Evolutionary conservation across 345 rosid genomes (phyloP).

Genomic region (Clarkia xantiana): DNA sequence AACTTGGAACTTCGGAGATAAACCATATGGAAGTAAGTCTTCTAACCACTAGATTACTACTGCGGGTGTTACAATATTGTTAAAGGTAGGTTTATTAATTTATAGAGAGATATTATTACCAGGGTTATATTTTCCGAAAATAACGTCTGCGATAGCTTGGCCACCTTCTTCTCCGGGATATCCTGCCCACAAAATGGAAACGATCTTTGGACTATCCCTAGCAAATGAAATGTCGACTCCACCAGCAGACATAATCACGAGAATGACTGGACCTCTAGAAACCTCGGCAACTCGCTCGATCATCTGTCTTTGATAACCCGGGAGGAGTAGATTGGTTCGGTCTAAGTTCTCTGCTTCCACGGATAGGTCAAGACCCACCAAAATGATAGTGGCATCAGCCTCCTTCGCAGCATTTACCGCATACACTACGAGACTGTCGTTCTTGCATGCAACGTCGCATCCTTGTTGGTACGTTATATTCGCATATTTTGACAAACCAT

Average conservation of each 20-base stretch:
- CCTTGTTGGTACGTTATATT: slow-evolving; percentile 21
- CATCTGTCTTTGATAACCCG: slow-evolving; percentile 36
- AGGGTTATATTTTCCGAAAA: slow-evolving; percentile 51
- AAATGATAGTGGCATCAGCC: slow-evolving; percentile 35
- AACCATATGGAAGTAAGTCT: no score
- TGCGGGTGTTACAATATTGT: no score
- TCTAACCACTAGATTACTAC: no score
- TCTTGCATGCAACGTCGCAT: slow-evolving; percentile 32
- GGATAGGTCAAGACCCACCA: slow-evolving; percentile 30
- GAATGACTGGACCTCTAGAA: slow-evolving; percentile 40
- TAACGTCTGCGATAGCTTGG: slow-evolving; percentile 45
- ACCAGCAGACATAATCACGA: slow-evolving; percentile 52
- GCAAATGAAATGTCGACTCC: slow-evolving; percentile 39
- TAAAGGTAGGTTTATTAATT: no score
- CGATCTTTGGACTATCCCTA: slow-evolving; percentile 17
- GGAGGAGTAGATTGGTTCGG: slow-evolving; percentile 32
- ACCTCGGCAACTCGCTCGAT: slow-evolving; percentile 27
- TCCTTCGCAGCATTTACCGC: slow-evolving; percentile 22
- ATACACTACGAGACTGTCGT: slow-evolving; percentile 15
- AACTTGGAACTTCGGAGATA: no score
- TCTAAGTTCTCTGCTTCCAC: slow-evolving; percentile 47
- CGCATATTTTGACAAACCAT: slow-evolving; percentile 23
- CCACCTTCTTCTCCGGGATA: slow-evolving; percentile 71
- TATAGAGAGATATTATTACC: no score
- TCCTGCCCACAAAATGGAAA: slow-evolving; percentile 48